Evolutionary conservation across 331 rosid genomes (phyloP).

Genomic region (Rhamnella rubrinervis): DNA sequence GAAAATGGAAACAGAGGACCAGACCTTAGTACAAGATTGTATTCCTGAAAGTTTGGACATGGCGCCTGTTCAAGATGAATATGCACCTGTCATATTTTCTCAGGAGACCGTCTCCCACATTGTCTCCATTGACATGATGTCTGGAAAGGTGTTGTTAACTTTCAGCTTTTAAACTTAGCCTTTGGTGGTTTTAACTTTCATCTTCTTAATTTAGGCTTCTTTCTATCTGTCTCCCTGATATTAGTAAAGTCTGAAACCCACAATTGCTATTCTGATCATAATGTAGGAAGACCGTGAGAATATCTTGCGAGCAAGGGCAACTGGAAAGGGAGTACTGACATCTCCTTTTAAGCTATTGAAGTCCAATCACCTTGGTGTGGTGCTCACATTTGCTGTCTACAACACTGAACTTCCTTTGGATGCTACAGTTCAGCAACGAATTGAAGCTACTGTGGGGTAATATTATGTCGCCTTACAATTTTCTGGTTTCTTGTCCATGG

Average conservation of each 20-base stretch:
- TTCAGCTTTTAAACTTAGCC: background rate
- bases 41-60: conserved; percentile 84
- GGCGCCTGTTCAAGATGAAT: conserved; percentile 91
- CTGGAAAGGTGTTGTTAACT: conserved; percentile 75
- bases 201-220: too few species aligned
- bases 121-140: conserved; percentile 99
- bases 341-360: conserved; percentile 94
- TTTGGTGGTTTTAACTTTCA: conserved; percentile 43
- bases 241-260: conserved; percentile 1
- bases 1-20: conserved; percentile 91
- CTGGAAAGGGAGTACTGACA: conserved; percentile 89
- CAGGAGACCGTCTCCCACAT: conserved; percentile 98
- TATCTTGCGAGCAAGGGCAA: conserved; percentile 90
- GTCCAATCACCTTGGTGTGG: conserved; percentile 91
- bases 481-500: conserved; percentile 4
- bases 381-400: conserved; percentile 91
- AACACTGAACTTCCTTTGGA: conserved; percentile 60
- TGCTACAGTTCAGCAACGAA: conserved; percentile 68
- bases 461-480: conserved; percentile 17
- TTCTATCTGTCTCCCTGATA: conserved; percentile 15
- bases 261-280: conserved; percentile 1
- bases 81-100: conserved; percentile 96
- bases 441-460: conserved; percentile 90
- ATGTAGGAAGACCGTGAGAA: conserved; percentile 88
- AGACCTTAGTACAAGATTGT: conserved; percentile 84